Conservation (phyloP, 768 basidiomycete genomes). For the Mycena floridula region DNA sequence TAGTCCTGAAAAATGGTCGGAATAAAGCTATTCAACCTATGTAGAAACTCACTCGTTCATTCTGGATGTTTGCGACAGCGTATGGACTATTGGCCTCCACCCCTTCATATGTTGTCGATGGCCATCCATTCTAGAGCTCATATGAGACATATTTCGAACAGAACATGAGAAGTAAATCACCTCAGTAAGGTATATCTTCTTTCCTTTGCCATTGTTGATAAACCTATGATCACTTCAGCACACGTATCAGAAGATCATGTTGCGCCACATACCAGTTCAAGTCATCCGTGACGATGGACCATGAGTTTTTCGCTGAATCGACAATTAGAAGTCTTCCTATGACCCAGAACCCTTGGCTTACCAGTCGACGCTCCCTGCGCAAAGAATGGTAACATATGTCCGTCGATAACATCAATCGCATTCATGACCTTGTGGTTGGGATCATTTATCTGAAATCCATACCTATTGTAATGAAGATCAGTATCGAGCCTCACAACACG, state of each 20-base stretch:
- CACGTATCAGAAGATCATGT: not conserved
- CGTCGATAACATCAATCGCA: constrained; percentile 58
- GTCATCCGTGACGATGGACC: constrained; percentile 56
- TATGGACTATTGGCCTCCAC: constrained; percentile 60
- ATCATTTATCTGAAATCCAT: constrained; percentile 32
- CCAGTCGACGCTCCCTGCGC: constrained; percentile 48
- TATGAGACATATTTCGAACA: not conserved
- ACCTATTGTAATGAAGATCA: constrained; percentile 2
- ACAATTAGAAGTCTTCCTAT: not conserved
- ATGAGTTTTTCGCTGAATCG: constrained; percentile 46
- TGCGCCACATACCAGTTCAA: constrained; percentile 37
- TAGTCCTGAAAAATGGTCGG: too few relatives aligned
- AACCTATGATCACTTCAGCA: constrained; percentile 24
- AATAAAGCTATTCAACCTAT: too few relatives aligned
- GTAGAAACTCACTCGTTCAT: too few relatives aligned
- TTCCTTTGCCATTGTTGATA: constrained; percentile 51
- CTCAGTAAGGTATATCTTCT: constrained; percentile 74
- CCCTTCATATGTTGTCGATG: constrained; percentile 51
- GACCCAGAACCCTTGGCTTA: constrained; percentile 16
- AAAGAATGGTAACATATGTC: constrained; percentile 72
- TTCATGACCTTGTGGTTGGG: constrained; percentile 43
- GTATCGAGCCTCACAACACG: not conserved
- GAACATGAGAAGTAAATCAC: constrained; percentile 24
- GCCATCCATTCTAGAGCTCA: constrained; percentile 64
- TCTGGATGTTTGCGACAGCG: constrained; percentile 55